Conservation (phyloP, 139 green algal genomes). For the Coelastrella sp. region DNA sequence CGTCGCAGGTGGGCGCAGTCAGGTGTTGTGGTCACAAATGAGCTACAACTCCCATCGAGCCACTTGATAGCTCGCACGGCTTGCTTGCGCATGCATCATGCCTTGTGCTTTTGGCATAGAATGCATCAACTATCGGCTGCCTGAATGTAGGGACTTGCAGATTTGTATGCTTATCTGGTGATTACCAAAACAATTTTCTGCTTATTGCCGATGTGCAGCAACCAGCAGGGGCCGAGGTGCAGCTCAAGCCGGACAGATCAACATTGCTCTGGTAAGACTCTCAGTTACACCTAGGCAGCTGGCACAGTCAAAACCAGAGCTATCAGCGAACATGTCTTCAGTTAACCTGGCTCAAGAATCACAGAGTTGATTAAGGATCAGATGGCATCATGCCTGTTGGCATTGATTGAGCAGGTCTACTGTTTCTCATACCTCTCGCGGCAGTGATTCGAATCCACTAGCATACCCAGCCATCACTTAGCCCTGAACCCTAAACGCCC, state of each 20-base stretch:
- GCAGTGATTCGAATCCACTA: too few relatives aligned
- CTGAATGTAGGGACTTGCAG: background rate
- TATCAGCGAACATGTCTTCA: background rate
- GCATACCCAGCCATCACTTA: too few relatives aligned
- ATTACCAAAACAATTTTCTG: background rate
- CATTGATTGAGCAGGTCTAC: background rate
- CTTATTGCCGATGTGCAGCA: background rate
- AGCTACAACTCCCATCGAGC: background rate
- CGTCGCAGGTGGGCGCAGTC: background rate
- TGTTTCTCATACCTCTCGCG: too few relatives aligned
- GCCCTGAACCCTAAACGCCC: too few relatives aligned
- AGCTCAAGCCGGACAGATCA: constrained; percentile 18
- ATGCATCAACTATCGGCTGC: too few relatives aligned
- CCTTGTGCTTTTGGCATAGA: too few relatives aligned
- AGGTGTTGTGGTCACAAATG: too few relatives aligned
- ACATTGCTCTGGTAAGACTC: constrained; percentile 16
- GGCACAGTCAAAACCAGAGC: background rate
- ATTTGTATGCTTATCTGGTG: background rate
- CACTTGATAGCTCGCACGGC: background rate
- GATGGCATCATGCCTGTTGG: background rate
- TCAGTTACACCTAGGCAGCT: too few relatives aligned
- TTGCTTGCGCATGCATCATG: background rate
- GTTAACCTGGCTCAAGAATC: too few relatives aligned
- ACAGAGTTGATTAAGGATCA: too few relatives aligned
- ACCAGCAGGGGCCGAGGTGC: background rate